Percentiles rank a stretch among this genome's conserved stretches.
Conservation (phyloP, 2,329 filamentous ascomycete species). For the Paramyrothecium sp. region DNA sequence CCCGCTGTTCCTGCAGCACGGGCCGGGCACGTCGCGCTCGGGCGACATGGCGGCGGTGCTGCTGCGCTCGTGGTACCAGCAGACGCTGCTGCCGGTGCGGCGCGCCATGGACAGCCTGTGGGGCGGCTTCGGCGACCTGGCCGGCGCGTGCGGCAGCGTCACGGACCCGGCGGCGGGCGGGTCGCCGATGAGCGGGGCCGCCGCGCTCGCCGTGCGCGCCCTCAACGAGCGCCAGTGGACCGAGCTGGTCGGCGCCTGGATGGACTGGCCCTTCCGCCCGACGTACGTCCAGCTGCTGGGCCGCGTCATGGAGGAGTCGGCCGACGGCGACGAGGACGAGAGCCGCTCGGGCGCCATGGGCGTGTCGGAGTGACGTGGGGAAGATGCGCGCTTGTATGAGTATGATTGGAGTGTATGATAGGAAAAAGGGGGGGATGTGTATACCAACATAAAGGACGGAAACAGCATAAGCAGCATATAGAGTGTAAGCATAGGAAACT, state of each 20-base stretch:
- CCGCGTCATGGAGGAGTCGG: constrained; percentile 31
- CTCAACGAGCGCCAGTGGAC: constrained; percentile 55
- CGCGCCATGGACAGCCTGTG: constrained; percentile 51
- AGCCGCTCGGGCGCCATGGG: constrained; percentile 15
- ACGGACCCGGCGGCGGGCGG: constrained; percentile 48
- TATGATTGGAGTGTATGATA: neutral
- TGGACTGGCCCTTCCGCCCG: constrained; percentile 65
- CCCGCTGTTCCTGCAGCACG: constrained; percentile 45
- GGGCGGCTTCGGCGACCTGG: constrained; percentile 57
- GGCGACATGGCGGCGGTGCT: constrained; percentile 54
- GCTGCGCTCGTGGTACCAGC: constrained; percentile 40
- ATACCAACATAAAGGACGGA: no score
- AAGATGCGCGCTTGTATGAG: no score
- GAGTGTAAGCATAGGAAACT: no score
- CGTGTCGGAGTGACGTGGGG: neutral
- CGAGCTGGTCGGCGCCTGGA: constrained; percentile 59
- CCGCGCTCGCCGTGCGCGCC: constrained; percentile 42
- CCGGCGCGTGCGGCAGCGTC: constrained; percentile 46
- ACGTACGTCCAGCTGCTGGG: constrained; percentile 46
- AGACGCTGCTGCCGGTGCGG: constrained; percentile 40
- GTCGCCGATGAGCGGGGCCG: constrained; percentile 31
- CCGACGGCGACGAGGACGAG: constrained; percentile 22
- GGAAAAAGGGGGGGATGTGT: neutral
- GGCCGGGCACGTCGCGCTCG: constrained; percentile 34
- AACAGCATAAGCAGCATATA: no score